Evolutionary conservation across 495 filamentous ascomycete species (phyloP), one percentile per base, ranked within the genome.

Genomic region (Haplographium delicatum): DNA sequence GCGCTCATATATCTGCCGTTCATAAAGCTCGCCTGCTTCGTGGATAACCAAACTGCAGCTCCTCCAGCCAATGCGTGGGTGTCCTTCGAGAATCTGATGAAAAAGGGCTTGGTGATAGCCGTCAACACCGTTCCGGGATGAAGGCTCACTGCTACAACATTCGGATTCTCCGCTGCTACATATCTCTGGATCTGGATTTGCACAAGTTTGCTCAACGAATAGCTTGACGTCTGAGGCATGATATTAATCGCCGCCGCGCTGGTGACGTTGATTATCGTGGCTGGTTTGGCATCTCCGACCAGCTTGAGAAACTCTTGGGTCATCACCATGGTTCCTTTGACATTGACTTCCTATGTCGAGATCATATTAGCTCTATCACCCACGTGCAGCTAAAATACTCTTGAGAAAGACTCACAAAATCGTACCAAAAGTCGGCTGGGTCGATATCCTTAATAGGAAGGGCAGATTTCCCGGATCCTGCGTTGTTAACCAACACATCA

Each of bases 401-500:
- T 15, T 15, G 22, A 19, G 11, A 19, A 5, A 20, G 18, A 57
- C 44, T 28, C 30, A 64, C 62, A 44, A 62, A 64, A 49, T 67
- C 59, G n/a, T 40, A 55, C 66, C 68, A 70, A 61, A 64, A 72
- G 23, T 48, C 46, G 3, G 63, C 63, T 9, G 43, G 33, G 16
- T 61, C 35, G 18, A 68, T 56, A 0, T 56, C 51, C 5, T 66
- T 54, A 15, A 51, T 40, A 8, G 62, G 57, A 15, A 53, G 43
- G 3, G 54, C 39, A 1, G 52, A 50, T 11, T 47, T 48, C 5
- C 53, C 43, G 0, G 57, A 48, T 0, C 64, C 74, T 0, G 72
- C 73, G 43, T 72, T 74, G 54, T 73, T 73, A 28, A 75, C 50
- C 11, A 77, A 57, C 0, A 76, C 54, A 46, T 77, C 71, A 11